Conservation (phyloP, 805 yeast species). For the Kodamaea kakaduensis region DNA sequence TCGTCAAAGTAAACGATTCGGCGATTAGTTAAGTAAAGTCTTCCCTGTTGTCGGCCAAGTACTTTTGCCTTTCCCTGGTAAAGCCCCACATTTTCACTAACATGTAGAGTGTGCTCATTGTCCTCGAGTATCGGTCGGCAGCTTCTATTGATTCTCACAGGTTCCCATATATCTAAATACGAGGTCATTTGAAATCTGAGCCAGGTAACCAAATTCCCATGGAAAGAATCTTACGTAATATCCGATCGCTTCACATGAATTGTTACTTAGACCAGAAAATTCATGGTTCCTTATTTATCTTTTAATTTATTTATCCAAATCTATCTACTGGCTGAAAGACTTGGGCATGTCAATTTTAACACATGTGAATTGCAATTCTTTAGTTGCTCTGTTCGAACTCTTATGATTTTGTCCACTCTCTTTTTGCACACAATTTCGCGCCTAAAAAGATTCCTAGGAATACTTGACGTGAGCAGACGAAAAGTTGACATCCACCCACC, state of each 20-base stretch:
- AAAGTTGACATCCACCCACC: not conserved
- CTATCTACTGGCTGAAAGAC: no score
- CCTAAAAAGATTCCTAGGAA: no score
- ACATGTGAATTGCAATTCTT: no score
- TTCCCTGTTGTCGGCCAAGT: constrained; percentile 62
- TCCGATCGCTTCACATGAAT: not conserved
- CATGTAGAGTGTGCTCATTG: constrained; percentile 30
- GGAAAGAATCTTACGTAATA: constrained; percentile 4
- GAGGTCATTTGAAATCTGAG: not conserved
- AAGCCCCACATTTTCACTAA: constrained; percentile 54
- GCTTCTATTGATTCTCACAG: constrained; percentile 35
- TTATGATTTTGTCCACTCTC: not conserved
- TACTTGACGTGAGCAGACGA: no score
- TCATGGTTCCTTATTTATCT: no score
- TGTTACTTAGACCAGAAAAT: no score
- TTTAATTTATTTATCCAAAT: no score
- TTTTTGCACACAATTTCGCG: constrained; percentile 3
- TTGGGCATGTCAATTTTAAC: no score
- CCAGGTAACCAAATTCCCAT: not conserved
- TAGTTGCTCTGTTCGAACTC: no score
- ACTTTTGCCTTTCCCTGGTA: constrained; percentile 75
- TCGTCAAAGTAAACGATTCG: constrained; percentile 73
- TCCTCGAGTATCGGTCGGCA: constrained; percentile 35
- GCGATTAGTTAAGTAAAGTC: constrained; percentile 70
- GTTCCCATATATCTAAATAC: constrained; percentile 30